Percentiles rank a stretch among this genome's conserved stretches.
Conservation (phyloP, 2,329 filamentous ascomycete genomes). For the Nemania diffusa region DNA sequence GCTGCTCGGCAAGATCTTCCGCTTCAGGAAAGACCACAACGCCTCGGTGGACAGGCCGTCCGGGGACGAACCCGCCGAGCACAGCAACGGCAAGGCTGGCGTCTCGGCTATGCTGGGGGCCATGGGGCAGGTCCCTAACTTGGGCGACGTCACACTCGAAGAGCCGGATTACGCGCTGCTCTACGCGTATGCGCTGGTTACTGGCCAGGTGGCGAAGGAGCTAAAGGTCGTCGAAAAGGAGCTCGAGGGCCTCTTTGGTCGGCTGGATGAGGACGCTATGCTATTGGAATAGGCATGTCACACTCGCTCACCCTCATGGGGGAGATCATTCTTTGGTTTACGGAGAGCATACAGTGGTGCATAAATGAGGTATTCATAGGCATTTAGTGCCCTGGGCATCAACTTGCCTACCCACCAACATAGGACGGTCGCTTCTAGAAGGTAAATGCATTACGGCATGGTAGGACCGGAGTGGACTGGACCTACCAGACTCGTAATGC, state of each 20-base stretch:
- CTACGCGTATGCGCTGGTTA: slow-evolving; percentile 86
- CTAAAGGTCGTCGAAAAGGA: slow-evolving; percentile 69
- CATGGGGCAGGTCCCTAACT: slow-evolving; percentile 41
- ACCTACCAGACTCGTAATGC: too few relatives aligned
- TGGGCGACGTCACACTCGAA: slow-evolving; percentile 59
- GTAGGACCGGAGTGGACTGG: neutral
- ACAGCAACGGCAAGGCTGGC: slow-evolving; percentile 8
- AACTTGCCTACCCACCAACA: neutral
- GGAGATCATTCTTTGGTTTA: too few relatives aligned
- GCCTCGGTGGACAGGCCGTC: slow-evolving; percentile 52
- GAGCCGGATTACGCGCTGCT: slow-evolving; percentile 89
- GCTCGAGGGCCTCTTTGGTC: slow-evolving; percentile 71
- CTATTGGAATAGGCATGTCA: slow-evolving; percentile 58
- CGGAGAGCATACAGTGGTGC: too few relatives aligned
- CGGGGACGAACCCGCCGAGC: neutral
- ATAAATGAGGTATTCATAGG: too few relatives aligned
- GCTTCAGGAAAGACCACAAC: slow-evolving; percentile 78
- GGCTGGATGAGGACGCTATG: slow-evolving; percentile 69
- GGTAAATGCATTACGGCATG: neutral
- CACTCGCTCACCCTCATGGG: too few relatives aligned
- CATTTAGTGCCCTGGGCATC: too few relatives aligned
- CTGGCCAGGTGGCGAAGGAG: slow-evolving; percentile 73
- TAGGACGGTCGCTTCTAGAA: neutral
- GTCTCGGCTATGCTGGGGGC: slow-evolving; percentile 33
- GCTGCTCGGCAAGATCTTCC: slow-evolving; percentile 86